phyloP scores from a whole-genome alignment of 2,329 filamentous ascomycete genomes.

The Scytalidium lignicola region DNA sequence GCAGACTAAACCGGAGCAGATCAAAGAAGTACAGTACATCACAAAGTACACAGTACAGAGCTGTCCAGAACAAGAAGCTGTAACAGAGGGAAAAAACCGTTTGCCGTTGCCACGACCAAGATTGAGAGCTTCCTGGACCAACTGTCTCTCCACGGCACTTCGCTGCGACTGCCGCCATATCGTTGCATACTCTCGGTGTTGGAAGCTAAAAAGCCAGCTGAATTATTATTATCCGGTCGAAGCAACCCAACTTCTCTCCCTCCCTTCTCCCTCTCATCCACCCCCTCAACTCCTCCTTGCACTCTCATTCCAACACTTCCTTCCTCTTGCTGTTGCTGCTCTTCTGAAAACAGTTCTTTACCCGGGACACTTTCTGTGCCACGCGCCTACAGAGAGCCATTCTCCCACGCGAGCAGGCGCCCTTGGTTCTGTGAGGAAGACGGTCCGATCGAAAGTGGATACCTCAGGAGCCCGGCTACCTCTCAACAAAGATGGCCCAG shows the following conservation, averaged over 20 bases:
- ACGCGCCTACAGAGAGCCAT: conserved; percentile 13
- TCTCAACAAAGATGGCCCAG: conserved; percentile 23
- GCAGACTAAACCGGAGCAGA: not conserved
- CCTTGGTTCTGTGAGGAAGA: conserved; percentile 11
- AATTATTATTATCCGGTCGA: conserved; percentile 12
- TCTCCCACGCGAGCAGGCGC: conserved; percentile 10
- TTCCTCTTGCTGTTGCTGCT: too few species aligned
- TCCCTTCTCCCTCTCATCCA: not conserved
- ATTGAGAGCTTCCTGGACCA: not conserved
- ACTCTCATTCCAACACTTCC: not conserved
- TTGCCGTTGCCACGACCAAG: not conserved
- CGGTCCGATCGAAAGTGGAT: conserved; percentile 8
- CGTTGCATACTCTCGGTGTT: not conserved
- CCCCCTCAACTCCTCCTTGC: not conserved
- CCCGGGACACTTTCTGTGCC: conserved; percentile 17
- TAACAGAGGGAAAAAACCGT: not conserved
- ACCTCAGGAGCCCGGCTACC: not conserved
- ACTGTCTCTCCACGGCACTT: conserved; percentile 15
- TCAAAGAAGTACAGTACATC: not conserved
- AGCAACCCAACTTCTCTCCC: not conserved
- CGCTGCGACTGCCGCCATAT: conserved; percentile 18
- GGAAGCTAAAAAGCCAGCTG: conserved; percentile 13
- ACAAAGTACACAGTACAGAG: not conserved
- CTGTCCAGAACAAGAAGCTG: not conserved
- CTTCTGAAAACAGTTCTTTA: not conserved